Percentiles rank a stretch among this genome's conserved stretches.
Evolutionary conservation across 78 protist species (phyloP).

Genomic region (Dictyostelium intermedium): DNA sequence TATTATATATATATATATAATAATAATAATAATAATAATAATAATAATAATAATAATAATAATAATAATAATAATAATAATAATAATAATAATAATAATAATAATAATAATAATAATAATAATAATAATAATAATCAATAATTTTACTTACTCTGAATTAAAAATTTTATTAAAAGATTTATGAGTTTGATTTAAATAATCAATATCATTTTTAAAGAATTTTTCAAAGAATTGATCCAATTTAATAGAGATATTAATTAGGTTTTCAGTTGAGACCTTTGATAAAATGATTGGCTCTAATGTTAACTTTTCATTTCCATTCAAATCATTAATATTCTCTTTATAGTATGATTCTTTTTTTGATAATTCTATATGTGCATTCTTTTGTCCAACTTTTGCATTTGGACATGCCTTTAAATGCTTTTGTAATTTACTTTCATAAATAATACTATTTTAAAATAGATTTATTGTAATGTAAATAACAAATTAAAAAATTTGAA

Average conservation of each 20-base stretch:
- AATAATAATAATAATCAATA: too few species aligned
- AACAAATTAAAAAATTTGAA: too few species aligned
- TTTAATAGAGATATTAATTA: slow-evolving; percentile 12
- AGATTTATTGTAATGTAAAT: too few species aligned
- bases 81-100: too few species aligned
- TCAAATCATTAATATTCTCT: slow-evolving; percentile 30
- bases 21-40: too few species aligned
- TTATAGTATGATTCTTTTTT: slow-evolving; percentile 15
- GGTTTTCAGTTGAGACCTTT: slow-evolving; percentile 13
- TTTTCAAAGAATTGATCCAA: slow-evolving; percentile 26
- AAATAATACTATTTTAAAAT: background rate
- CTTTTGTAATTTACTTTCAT: slow-evolving; percentile 38
- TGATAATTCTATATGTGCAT: slow-evolving; percentile 38
- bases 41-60: too few species aligned
- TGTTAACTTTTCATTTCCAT: background rate
- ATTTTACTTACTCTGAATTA: slow-evolving; percentile 25
- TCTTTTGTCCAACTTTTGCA: slow-evolving; percentile 1
- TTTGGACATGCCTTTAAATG: slow-evolving; percentile 58
- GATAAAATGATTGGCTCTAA: slow-evolving; percentile 1
- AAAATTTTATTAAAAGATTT: slow-evolving; percentile 28
- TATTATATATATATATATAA: too few species aligned
- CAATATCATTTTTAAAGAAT: background rate
- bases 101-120: too few species aligned
- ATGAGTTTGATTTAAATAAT: slow-evolving; percentile 1
- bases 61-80: too few species aligned